Percentiles rank a stretch among this genome's conserved stretches.
phyloP scores from a whole-genome alignment of 2,329 filamentous ascomycete genomes.

The Aschersonia sp. region DNA sequence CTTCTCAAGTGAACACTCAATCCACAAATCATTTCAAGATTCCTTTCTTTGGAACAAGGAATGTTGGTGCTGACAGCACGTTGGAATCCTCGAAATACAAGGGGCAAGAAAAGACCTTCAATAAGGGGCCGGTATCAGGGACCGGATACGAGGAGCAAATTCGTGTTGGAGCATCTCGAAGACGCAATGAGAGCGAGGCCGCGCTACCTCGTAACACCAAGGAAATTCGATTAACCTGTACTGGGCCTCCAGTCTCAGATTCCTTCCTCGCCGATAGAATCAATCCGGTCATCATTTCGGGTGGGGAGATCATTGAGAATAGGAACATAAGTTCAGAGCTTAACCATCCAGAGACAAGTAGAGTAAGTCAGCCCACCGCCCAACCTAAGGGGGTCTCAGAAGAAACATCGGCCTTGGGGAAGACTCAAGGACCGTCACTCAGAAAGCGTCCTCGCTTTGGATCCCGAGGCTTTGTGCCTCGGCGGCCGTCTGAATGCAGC shows the following conservation, averaged over 20 bases:
- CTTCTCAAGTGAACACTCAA: background rate
- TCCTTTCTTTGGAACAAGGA: background rate
- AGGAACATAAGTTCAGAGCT: constrained; percentile 29
- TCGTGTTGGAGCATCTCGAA: constrained; percentile 43
- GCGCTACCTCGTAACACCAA: constrained; percentile 29
- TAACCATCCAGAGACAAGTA: constrained; percentile 31
- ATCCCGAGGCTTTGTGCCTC: too few species aligned
- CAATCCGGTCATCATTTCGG: constrained; percentile 52
- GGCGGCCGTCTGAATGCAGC: too few species aligned
- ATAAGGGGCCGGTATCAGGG: constrained; percentile 80
- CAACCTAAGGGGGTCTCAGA: background rate
- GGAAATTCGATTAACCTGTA: constrained; percentile 32
- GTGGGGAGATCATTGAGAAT: constrained; percentile 48
- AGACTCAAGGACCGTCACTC: too few species aligned
- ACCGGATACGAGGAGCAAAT: constrained; percentile 87
- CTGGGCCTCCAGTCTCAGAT: constrained; percentile 35
- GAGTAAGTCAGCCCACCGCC: background rate
- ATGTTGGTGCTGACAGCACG: background rate
- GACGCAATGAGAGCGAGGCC: constrained; percentile 47
- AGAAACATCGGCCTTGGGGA: too few species aligned
- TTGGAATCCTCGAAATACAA: constrained; percentile 9
- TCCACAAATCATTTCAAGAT: background rate
- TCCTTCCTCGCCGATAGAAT: constrained; percentile 47
- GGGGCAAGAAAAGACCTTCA: constrained; percentile 12
- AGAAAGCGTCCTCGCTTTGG: too few species aligned